A percentile compares a stretch with the other conserved stretches of the same genome.
These are phyloP conservation scores for Dichotomopilus funicola DNA, from an alignment of 2,329 filamentous ascomycete species.

Conservation along the genomic window DNA sequence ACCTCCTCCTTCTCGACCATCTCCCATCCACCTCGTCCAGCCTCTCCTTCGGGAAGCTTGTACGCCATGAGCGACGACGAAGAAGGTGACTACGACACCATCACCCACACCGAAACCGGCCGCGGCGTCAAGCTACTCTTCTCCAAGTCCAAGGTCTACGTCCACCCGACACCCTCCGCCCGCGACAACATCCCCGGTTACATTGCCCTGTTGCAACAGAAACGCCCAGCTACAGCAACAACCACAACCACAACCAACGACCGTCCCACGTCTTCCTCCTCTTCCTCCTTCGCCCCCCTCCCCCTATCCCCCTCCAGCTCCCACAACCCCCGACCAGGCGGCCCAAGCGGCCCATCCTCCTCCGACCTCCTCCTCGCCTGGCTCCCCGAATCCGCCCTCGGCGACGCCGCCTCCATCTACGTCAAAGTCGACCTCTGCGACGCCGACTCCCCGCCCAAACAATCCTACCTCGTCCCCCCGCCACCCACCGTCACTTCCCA, in stretches of 20 bases:
- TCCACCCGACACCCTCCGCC: slow-evolving; percentile 85
- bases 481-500: slow-evolving; percentile 80
- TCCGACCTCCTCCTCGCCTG: slow-evolving; percentile 83
- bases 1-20: slow-evolving; percentile 19
- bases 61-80: slow-evolving; percentile 97
- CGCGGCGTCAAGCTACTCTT: slow-evolving; percentile 88
- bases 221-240: slow-evolving; percentile 38
- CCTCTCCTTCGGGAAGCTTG: slow-evolving; percentile 79
- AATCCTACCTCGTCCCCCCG: slow-evolving; percentile 85
- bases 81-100: slow-evolving; percentile 90
- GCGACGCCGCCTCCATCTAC: slow-evolving; percentile 80
- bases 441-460: slow-evolving; percentile 70
- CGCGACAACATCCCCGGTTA: slow-evolving; percentile 96
- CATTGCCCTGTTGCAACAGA: slow-evolving; percentile 88
- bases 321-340: too few relatives aligned
- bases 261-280: slow-evolving; percentile 35
- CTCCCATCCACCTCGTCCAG: slow-evolving; percentile 31
- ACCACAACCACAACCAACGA: not conserved
- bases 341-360: slow-evolving; percentile 38
- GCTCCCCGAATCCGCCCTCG: slow-evolving; percentile 84
- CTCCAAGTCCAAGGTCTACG: slow-evolving; percentile 98
- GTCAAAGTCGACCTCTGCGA: slow-evolving; percentile 91
- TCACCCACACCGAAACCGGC: slow-evolving; percentile 69
- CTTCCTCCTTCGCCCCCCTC: slow-evolving; percentile 27
- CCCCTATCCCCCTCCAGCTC: too few relatives aligned